Evolutionary conservation across 179 eudicot genomes (phyloP).

Genomic region (Carnegiea gigantea): DNA sequence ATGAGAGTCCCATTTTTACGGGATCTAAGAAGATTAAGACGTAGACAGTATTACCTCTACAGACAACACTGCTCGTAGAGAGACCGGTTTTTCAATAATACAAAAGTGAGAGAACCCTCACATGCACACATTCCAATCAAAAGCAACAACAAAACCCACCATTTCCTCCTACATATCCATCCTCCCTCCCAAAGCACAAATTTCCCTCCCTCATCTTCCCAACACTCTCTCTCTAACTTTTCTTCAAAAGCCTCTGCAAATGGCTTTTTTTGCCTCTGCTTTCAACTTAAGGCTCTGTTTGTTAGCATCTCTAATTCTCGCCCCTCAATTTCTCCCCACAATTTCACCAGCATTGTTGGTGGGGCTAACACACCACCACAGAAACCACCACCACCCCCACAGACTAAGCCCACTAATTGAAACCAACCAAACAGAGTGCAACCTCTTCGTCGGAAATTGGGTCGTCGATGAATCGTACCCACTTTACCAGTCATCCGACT

Average conservation of each 20-base stretch:
- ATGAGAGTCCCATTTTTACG: too few species aligned
- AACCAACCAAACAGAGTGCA: constrained; percentile 51
- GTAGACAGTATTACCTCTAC: too few species aligned
- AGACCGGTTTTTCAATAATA: neutral
- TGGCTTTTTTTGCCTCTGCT: constrained; percentile 13
- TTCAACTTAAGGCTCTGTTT: constrained; percentile 2
- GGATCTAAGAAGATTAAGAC: too few species aligned
- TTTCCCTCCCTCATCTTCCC: constrained; percentile 22
- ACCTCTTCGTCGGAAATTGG: constrained; percentile 78
- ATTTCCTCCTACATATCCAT: neutral
- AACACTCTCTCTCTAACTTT: constrained; percentile 9
- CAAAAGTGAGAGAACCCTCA: neutral
- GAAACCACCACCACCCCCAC: constrained; percentile 26
- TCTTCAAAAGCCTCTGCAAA: constrained; percentile 17
- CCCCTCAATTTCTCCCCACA: constrained; percentile 14
- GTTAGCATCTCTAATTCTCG: neutral
- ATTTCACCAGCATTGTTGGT: constrained; percentile 42
- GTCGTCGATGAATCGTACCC: constrained; percentile 66
- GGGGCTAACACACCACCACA: constrained; percentile 35
- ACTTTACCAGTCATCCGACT: constrained; percentile 49
- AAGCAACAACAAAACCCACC: constrained; percentile 11
- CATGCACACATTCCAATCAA: constrained; percentile 13
- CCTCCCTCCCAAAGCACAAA: neutral
- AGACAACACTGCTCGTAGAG: too few species aligned
- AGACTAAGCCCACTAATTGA: constrained; percentile 20